Conservation (phyloP, 2,329 filamentous ascomycete genomes). For the Pseudogymnoascus sp. region DNA sequence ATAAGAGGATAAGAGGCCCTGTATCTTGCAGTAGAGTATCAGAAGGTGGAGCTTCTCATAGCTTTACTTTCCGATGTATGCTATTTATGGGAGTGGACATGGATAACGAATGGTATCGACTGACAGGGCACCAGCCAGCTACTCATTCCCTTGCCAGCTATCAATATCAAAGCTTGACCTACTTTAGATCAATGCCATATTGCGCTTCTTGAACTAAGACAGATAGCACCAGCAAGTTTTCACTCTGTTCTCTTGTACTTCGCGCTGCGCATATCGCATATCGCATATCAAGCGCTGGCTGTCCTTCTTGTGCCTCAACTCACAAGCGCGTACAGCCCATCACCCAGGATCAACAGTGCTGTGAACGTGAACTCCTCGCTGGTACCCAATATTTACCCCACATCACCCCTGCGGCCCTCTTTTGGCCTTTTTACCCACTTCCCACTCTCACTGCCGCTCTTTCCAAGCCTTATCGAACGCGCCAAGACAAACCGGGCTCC, state of each 20-base stretch:
- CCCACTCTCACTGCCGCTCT: background rate
- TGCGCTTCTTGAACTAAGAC: background rate
- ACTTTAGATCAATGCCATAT: background rate
- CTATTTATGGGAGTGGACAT: background rate
- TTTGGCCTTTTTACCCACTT: background rate
- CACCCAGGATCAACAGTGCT: background rate
- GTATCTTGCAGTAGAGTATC: background rate
- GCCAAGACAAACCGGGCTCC: conserved; percentile 3
- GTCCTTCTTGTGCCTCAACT: background rate
- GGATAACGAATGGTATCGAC: background rate
- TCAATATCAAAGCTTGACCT: background rate
- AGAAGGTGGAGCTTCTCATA: background rate
- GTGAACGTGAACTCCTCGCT: background rate
- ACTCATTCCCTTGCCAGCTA: background rate
- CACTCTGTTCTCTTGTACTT: background rate
- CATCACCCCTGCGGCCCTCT: background rate
- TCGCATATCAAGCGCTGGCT: background rate
- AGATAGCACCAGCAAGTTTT: background rate
- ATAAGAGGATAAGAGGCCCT: background rate
- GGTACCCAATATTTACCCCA: conserved; percentile 1
- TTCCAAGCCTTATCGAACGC: background rate
- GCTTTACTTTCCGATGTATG: background rate
- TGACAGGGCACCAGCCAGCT: background rate
- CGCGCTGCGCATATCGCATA: background rate
- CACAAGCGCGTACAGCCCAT: background rate